phyloP scores from a whole-genome alignment of 2,329 filamentous ascomycete genomes.

The Cyphellophora attinorum region DNA sequence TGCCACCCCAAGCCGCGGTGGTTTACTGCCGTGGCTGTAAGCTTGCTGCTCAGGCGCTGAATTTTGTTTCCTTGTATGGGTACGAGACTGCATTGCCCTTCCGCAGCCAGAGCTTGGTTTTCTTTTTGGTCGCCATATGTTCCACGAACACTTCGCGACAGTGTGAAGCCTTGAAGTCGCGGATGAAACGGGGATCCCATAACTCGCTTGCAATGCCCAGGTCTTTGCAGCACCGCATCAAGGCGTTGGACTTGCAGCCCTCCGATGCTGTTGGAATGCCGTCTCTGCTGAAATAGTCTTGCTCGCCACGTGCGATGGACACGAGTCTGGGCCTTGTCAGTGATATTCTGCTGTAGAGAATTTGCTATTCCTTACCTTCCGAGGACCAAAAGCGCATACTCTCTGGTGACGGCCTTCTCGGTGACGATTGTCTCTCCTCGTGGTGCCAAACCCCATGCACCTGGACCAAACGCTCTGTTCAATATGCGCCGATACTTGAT shows the following conservation, averaged over 20 bases:
- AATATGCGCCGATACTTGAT: slow-evolving; percentile 93
- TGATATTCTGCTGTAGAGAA: neutral
- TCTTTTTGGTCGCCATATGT: slow-evolving; percentile 77
- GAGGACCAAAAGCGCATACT: slow-evolving; percentile 83
- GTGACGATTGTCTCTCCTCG: slow-evolving; percentile 77
- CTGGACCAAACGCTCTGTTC: slow-evolving; percentile 85
- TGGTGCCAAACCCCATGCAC: slow-evolving; percentile 89
- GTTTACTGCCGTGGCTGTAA: too few species aligned
- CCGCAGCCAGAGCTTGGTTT: slow-evolving; percentile 74
- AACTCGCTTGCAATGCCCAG: slow-evolving; percentile 88
- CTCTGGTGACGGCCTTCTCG: slow-evolving; percentile 70
- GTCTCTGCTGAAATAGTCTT: slow-evolving; percentile 83
- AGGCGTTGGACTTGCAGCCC: slow-evolving; percentile 92
- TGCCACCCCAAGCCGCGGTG: too few species aligned
- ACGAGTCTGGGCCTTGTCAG: slow-evolving; percentile 55
- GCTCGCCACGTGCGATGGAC: slow-evolving; percentile 85
- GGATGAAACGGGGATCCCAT: slow-evolving; percentile 90
- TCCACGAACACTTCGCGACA: slow-evolving; percentile 82
- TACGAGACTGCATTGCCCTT: slow-evolving; percentile 69
- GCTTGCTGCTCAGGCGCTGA: slow-evolving; percentile 1
- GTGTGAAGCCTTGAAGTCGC: slow-evolving; percentile 65
- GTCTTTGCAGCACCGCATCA: slow-evolving; percentile 98
- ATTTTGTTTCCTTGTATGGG: slow-evolving; percentile 47
- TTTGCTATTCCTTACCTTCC: slow-evolving; percentile 55
- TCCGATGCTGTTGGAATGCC: slow-evolving; percentile 90